Evolutionary conservation across 1,284 basidiomycete genomes (phyloP).

Genomic region (Ceratobasidium sp.): DNA sequence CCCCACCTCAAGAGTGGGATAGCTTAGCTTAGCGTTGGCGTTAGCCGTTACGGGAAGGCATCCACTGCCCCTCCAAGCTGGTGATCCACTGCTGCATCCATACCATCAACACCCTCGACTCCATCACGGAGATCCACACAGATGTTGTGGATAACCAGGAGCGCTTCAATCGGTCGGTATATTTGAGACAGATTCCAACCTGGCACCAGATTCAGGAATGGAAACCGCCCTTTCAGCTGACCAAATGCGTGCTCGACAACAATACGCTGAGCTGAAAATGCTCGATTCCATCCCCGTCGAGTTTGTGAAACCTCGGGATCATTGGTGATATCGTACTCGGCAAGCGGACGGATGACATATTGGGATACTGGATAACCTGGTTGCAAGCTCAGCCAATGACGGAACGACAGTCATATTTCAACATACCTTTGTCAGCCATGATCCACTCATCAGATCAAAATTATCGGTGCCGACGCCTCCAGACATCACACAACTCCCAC

Average conservation of each 20-base stretch:
- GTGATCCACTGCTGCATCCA: not conserved
- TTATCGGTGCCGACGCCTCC: slow-evolving; percentile 51
- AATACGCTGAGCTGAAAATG: slow-evolving; percentile 52
- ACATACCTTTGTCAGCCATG: slow-evolving; percentile 55
- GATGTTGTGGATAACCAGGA: slow-evolving; percentile 55
- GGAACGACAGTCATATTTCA: not conserved
- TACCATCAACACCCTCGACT: slow-evolving; percentile 19
- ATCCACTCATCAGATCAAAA: slow-evolving; percentile 53
- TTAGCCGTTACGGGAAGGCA: no score
- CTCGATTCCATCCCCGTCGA: slow-evolving; percentile 50
- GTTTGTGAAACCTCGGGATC: slow-evolving; percentile 24
- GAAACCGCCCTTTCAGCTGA: slow-evolving; percentile 54
- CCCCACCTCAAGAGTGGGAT: no score
- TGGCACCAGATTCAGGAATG: slow-evolving; percentile 50
- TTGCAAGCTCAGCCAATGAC: not conserved
- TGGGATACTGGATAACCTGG: slow-evolving; percentile 53
- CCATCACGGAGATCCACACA: not conserved
- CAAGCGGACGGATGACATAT: slow-evolving; percentile 52
- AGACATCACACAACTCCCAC: slow-evolving; percentile 53
- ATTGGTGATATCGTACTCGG: slow-evolving; percentile 50
- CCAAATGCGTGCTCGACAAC: slow-evolving; percentile 54
- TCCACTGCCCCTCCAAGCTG: no score
- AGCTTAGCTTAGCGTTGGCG: no score
- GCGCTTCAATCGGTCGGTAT: slow-evolving; percentile 52
- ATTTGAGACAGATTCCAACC: slow-evolving; percentile 51